Percentiles rank a stretch among this genome's conserved stretches.
These are phyloP conservation scores for Cladosporium sp. DNA, from an alignment of 2,329 filamentous ascomycete genomes.

Conservation along the genomic window DNA sequence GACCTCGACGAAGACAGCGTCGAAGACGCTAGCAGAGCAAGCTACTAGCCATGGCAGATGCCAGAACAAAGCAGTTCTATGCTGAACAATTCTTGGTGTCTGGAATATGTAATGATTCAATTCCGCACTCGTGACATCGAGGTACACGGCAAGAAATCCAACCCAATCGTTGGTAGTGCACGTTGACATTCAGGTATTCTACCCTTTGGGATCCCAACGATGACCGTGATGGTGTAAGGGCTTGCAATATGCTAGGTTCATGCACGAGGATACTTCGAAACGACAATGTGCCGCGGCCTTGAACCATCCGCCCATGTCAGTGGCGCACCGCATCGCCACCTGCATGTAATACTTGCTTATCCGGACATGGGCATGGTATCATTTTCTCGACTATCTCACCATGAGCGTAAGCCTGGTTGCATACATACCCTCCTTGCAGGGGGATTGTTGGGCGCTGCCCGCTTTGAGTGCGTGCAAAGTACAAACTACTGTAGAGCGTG, in stretches of 20 bases:
- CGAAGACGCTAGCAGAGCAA: not conserved
- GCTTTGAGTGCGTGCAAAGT: not conserved
- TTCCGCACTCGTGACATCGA: not conserved
- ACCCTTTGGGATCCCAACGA: not conserved
- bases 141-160: not conserved
- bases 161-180: not conserved
- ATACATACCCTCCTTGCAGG: not conserved
- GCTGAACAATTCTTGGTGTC: not conserved
- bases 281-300: not conserved
- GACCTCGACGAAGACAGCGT: not conserved
- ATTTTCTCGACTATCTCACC: not conserved
- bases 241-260: constrained; percentile 4
- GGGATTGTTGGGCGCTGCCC: not conserved
- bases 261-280: constrained; percentile 2
- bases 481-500: not conserved
- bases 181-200: constrained; percentile 5
- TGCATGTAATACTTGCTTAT: constrained; percentile 1
- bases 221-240: constrained; percentile 8
- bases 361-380: not conserved
- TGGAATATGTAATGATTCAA: not conserved
- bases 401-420: not conserved
- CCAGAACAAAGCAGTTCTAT: not conserved
- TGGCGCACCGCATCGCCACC: not conserved
- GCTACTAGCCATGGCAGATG: not conserved
- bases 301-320: not conserved